Percentiles rank a stretch among this genome's conserved stretches.
phyloP scores from a whole-genome alignment of 2,329 filamentous ascomycete genomes.

The Ascocoryne sarcoides region DNA sequence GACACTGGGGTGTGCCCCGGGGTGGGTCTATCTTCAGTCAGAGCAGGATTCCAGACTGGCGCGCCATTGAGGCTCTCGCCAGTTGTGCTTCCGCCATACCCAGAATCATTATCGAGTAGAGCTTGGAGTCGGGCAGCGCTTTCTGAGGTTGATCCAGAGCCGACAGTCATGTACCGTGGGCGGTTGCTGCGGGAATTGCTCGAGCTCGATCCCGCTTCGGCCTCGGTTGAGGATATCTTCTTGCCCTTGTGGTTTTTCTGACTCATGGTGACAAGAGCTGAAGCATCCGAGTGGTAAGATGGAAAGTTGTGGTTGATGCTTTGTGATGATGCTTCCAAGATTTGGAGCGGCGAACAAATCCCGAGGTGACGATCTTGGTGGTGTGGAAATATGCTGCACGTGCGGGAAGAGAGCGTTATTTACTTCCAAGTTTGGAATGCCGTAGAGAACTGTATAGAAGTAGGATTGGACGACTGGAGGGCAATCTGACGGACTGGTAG shows the following conservation, averaged over 20 bases:
- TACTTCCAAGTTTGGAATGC: too few species aligned
- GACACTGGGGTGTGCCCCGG: slow-evolving; percentile 31
- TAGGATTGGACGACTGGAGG: too few species aligned
- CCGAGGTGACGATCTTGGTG: slow-evolving; percentile 11
- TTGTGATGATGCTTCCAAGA: slow-evolving; percentile 15
- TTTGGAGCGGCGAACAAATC: slow-evolving; percentile 12
- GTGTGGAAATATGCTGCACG: slow-evolving; percentile 9
- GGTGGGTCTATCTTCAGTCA: slow-evolving; percentile 39
- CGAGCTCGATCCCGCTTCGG: slow-evolving; percentile 13
- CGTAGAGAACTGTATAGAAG: background rate
- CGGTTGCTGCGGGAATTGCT: slow-evolving; percentile 14
- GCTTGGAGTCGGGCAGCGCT: slow-evolving; percentile 74
- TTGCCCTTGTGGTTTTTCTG: slow-evolving; percentile 47
- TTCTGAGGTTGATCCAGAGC: slow-evolving; percentile 70
- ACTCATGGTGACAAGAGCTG: slow-evolving; percentile 40
- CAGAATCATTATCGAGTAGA: slow-evolving; percentile 79
- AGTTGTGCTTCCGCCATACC: slow-evolving; percentile 74
- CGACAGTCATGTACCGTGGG: slow-evolving; percentile 81
- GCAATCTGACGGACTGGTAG: too few species aligned
- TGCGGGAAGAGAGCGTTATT: slow-evolving; percentile 2
- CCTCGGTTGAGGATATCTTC: background rate
- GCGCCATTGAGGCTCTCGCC: slow-evolving; percentile 46
- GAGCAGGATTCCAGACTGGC: slow-evolving; percentile 36
- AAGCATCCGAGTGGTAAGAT: slow-evolving; percentile 14
- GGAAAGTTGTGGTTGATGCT: slow-evolving; percentile 7